Base-by-base conservation (phyloP, 768 basidiomycete genomes). In the Tephrocybe rancida region DNA sequence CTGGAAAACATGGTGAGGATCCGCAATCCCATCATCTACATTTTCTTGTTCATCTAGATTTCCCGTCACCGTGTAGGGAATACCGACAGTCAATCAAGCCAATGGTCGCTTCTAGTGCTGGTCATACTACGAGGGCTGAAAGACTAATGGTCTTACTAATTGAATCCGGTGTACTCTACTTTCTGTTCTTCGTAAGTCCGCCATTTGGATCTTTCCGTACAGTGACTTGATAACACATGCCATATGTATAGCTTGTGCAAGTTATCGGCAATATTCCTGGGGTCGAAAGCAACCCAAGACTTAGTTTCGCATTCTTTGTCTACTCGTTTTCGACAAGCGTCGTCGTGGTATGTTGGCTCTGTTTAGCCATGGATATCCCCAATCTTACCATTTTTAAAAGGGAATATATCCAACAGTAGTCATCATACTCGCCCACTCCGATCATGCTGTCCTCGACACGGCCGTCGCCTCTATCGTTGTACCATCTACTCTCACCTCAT, bases 321-420 rank as follows among this genome's bases (percentile, higher is more conserved):
- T 56, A 52, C 26, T 52, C 55, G 3, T 56, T 44, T 44, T 56
- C 55, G 11, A 56, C 55, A n/a, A 56, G 55, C 19, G 50, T 56
- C 5, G 34, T 56, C 13, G 55, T 56, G 11, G 55, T 56, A 18
- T 35, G 55, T 52, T 19, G 9, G 21, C 6, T 13, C 21, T 5
- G 7, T 38, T 18, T 19, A 19, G 10, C n/a, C 21, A 41, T 3
- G 7, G n/a, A n/a, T n/a, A n/a, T n/a, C n/a, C n/a, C 13, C 13
- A 41, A 19, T 21, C n/a, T n/a, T n/a, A n/a, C n/a, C 13, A 9
- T 43, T 2, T 7, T 9, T 4, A 35, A 6, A 39, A 56, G 55
- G 55, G 55, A 26, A 51, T 56, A 35, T 56, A 56, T 47, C 50
- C 55, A 25, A 56, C 55, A 3, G 38, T 41, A 5, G 22, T 56